phyloP scores from a whole-genome alignment of 306 rosid species.

The Malus fusca region DNA sequence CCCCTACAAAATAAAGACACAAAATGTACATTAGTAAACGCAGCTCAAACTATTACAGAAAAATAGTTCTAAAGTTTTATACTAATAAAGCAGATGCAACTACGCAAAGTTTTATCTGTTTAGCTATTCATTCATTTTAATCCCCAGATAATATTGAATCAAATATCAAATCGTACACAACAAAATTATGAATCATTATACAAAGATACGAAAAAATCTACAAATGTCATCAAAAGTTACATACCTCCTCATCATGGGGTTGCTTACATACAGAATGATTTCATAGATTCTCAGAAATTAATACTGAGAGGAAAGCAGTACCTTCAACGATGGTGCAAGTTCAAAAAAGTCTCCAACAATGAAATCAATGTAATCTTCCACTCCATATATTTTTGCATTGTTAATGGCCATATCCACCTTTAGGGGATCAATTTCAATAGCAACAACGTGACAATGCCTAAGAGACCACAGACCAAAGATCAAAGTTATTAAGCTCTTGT shows the following conservation, averaged over 20 bases:
- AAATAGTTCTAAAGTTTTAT: neutral
- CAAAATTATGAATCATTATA: neutral
- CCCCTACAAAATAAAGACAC: slow-evolving; percentile 21
- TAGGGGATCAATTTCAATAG: slow-evolving; percentile 30
- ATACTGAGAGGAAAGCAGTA: neutral
- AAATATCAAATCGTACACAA: neutral
- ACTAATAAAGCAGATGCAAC: neutral
- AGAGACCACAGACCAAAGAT: neutral
- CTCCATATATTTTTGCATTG: slow-evolving; percentile 31
- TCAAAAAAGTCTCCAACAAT: slow-evolving; percentile 32
- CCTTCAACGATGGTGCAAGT: slow-evolving; percentile 32
- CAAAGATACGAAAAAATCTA: neutral
- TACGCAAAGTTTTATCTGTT: neutral
- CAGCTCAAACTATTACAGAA: neutral
- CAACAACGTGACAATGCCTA: slow-evolving; percentile 29
- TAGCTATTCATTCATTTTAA: neutral
- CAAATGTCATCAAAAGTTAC: neutral
- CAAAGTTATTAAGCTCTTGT: neutral
- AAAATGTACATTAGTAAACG: neutral
- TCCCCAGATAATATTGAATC: neutral
- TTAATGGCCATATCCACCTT: slow-evolving; percentile 22
- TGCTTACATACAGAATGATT: neutral
- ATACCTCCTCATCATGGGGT: neutral
- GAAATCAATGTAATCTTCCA: slow-evolving; percentile 27
- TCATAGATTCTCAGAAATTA: neutral